Evolutionary conservation across 768 basidiomycete species (phyloP).

Genomic region (Serpula lacrymans): DNA sequence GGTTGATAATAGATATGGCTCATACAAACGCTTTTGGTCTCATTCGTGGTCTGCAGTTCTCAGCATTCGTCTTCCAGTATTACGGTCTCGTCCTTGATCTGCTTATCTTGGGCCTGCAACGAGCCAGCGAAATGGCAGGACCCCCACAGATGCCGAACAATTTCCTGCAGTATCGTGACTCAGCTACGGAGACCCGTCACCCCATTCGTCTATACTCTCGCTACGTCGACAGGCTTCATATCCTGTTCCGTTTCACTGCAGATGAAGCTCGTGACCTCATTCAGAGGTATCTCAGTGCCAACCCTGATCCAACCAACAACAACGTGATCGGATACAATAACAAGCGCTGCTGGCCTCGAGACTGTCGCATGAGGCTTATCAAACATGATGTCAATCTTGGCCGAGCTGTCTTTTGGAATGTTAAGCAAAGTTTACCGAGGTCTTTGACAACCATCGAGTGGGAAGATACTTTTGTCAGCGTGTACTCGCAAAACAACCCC

Average conservation of each 20-base stretch:
- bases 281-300: constrained; percentile 94
- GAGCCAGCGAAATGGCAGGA: constrained; percentile 98
- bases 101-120: constrained; percentile 93
- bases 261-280: constrained; percentile 98
- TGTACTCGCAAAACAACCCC: constrained; percentile 97
- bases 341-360: constrained; percentile 98
- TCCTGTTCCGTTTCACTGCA: constrained; percentile 96
- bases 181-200: constrained; percentile 91
- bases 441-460: constrained; percentile 98
- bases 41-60: constrained; percentile 97
- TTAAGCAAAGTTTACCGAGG: constrained; percentile 93
- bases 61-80: constrained; percentile 98
- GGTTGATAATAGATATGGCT: constrained; percentile 80
- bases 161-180: constrained; percentile 96
- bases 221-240: constrained; percentile 92
- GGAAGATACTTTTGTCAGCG: constrained; percentile 97
- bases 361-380: constrained; percentile 98
- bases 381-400: constrained; percentile 99
- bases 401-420: constrained; percentile 98
- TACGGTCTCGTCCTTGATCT: constrained; percentile 95
- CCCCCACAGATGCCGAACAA: constrained; percentile 98
- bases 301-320: constrained; percentile 98
- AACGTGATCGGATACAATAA: constrained; percentile 99
- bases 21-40: constrained; percentile 97
- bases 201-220: constrained; percentile 98